These are phyloP conservation scores for Globisporangium camurandrum DNA, from an alignment of 352 stramenopile genomes.

Conservation along the genomic window DNA sequence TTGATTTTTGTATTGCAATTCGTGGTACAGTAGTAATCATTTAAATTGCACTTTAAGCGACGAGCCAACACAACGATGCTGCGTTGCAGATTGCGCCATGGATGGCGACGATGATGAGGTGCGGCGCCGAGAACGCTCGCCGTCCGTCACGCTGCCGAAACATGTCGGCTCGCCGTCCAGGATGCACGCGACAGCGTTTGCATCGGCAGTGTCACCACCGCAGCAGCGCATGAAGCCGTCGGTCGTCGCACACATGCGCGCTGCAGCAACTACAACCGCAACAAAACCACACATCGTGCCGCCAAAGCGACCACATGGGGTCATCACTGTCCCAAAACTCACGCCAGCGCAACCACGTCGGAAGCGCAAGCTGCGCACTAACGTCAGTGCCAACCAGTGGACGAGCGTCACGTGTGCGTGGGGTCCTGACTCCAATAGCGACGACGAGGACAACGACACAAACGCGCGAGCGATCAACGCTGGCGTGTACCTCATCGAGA, in stretches of 20 bases:
- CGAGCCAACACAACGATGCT: not conserved
- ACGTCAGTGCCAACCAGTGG: conserved; percentile 23
- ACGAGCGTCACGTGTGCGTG: conserved; percentile 3
- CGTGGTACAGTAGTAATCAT: too few species aligned
- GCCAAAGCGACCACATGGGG: conserved; percentile 12
- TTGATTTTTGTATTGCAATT: too few species aligned
- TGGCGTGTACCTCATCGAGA: conserved; percentile 60
- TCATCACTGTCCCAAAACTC: conserved; percentile 28
- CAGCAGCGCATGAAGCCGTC: conserved; percentile 8
- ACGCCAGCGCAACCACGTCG: not conserved
- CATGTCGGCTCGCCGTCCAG: conserved; percentile 2
- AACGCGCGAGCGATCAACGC: conserved; percentile 38
- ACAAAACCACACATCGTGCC: not conserved
- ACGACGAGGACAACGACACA: conserved; percentile 7
- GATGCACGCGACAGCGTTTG: too few species aligned
- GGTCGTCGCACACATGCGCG: conserved; percentile 2
- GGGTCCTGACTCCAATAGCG: not conserved
- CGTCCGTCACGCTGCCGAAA: conserved; percentile 1
- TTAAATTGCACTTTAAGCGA: too few species aligned
- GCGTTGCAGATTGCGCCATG: too few species aligned
- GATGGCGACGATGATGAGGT: conserved; percentile 8
- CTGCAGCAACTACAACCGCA: not conserved
- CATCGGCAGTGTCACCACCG: not conserved
- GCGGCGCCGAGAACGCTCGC: not conserved
- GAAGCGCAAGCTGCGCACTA: conserved; percentile 7